phyloP scores from a whole-genome alignment of 2,329 filamentous ascomycete species.

The Periconia sp. region DNA sequence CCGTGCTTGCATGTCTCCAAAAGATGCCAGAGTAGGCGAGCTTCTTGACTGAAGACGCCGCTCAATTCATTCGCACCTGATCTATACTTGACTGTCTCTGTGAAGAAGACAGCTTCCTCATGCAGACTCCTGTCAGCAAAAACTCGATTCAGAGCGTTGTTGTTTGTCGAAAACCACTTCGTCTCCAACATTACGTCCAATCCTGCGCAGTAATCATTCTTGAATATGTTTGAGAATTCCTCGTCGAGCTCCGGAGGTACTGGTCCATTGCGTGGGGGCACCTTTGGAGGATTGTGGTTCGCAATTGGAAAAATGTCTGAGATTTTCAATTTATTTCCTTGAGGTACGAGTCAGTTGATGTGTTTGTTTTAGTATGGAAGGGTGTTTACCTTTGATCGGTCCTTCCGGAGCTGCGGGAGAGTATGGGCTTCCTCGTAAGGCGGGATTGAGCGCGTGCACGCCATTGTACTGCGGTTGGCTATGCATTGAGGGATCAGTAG shows the following conservation, averaged over 20 bases:
- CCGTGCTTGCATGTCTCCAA: conserved; percentile 55
- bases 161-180: conserved; percentile 71
- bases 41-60: conserved; percentile 56
- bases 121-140: conserved; percentile 50
- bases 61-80: conserved; percentile 31
- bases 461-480: conserved; percentile 36
- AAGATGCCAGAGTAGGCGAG: conserved; percentile 62
- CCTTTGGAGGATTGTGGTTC: conserved; percentile 38
- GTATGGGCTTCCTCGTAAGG: conserved; percentile 30
- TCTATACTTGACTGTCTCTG: conserved; percentile 35
- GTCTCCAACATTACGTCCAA: conserved; percentile 61
- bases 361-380: background rate
- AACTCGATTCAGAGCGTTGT: conserved; percentile 51
- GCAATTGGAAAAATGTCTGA: conserved; percentile 38
- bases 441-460: conserved; percentile 33
- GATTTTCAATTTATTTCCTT: conserved; percentile 40
- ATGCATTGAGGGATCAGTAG: conserved; percentile 34
- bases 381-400: conserved; percentile 32
- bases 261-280: conserved; percentile 30
- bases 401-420: conserved; percentile 19
- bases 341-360: conserved; percentile 3
- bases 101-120: conserved; percentile 39
- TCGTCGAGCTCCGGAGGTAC: conserved; percentile 34
- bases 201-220: conserved; percentile 38
- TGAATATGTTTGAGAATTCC: conserved; percentile 35